Percentiles rank a stretch among this genome's conserved stretches.
phyloP scores from a whole-genome alignment of 148 eudicot genomes.

The Nyssa sinensis region DNA sequence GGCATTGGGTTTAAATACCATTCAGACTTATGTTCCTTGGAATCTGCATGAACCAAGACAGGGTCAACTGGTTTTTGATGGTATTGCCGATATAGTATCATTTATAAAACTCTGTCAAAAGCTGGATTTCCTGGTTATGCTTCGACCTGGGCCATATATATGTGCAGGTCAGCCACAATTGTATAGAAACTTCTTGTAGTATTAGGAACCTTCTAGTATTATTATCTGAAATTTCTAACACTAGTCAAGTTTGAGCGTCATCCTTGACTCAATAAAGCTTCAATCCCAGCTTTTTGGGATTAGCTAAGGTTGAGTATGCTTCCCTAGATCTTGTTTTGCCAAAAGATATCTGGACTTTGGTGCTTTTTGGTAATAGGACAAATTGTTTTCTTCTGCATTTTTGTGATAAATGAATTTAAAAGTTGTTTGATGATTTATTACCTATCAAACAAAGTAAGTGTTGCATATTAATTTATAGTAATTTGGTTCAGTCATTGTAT shows the following conservation, averaged over 20 bases:
- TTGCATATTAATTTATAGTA: too few species aligned
- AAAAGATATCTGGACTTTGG: background rate
- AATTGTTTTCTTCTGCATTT: background rate
- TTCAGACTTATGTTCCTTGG: constrained; percentile 98
- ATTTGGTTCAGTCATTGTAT: background rate
- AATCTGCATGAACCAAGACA: constrained; percentile 85
- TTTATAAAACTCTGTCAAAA: constrained; percentile 75
- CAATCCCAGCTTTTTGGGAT: background rate
- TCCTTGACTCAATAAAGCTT: background rate
- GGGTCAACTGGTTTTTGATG: constrained; percentile 68
- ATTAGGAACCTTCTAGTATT: too few species aligned
- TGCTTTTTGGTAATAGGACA: background rate
- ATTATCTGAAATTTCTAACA: background rate
- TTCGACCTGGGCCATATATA: constrained; percentile 94
- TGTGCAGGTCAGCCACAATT: constrained; percentile 64
- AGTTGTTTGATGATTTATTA: background rate
- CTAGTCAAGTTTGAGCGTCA: background rate
- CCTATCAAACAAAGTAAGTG: background rate
- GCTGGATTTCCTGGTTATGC: constrained; percentile 83
- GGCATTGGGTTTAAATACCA: constrained; percentile 91
- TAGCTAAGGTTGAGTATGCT: background rate
- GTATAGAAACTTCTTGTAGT: background rate
- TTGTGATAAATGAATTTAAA: background rate
- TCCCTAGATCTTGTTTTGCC: background rate
- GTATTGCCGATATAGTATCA: constrained; percentile 76